Conservation (phyloP, 176 grass and related monocot genomes). For the Juncus effusus region DNA sequence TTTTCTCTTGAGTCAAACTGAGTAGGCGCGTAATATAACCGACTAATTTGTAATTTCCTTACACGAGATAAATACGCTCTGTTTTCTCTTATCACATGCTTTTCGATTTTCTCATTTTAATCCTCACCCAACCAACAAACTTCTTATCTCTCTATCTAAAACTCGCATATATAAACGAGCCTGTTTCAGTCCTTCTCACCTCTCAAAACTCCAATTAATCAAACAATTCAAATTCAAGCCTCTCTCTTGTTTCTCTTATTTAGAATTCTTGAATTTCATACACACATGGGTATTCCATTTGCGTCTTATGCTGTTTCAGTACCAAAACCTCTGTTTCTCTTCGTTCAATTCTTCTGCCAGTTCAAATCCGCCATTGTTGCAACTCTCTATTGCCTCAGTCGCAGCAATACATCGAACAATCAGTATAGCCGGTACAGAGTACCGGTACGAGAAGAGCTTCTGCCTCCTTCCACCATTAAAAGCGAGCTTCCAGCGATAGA, state of each 20-base stretch:
- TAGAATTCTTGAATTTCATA: neutral
- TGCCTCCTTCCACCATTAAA: constrained; percentile 51
- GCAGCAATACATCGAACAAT: constrained; percentile 42
- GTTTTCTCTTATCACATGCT: constrained; percentile 23
- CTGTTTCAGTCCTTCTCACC: neutral
- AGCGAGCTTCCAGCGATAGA: constrained; percentile 39
- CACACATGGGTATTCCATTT: constrained; percentile 63
- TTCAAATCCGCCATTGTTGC: constrained; percentile 28
- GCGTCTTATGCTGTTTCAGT: constrained; percentile 48
- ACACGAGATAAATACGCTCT: neutral
- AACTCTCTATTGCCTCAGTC: constrained; percentile 34
- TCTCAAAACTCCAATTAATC: neutral
- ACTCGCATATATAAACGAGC: constrained; percentile 10
- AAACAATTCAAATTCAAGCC: neutral
- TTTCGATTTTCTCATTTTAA: neutral
- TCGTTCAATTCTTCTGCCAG: constrained; percentile 48
- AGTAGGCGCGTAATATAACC: constrained; percentile 5
- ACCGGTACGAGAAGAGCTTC: constrained; percentile 16
- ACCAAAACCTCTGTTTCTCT: constrained; percentile 45
- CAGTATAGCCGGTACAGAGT: constrained; percentile 12
- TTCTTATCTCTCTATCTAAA: neutral
- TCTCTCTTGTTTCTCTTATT: neutral
- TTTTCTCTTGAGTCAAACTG: neutral
- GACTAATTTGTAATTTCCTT: neutral
- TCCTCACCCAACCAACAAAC: constrained; percentile 4